phyloP scores from a whole-genome alignment of 768 basidiomycete genomes.

The Naganishia friedmannii region DNA sequence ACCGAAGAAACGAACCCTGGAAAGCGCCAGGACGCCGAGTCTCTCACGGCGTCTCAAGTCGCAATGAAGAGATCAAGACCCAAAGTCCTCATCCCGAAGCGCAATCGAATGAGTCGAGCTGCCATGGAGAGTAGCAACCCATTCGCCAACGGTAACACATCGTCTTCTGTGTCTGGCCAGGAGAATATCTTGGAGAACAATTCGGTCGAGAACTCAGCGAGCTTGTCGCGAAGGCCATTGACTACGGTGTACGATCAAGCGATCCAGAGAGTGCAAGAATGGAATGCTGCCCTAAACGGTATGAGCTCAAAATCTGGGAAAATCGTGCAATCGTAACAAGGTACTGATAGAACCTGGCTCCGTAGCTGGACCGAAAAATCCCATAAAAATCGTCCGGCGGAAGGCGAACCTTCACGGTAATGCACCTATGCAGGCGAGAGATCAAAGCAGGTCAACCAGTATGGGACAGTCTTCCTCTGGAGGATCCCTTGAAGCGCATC shows the following conservation, averaged over 20 bases:
- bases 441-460: not conserved
- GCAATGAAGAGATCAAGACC: slow-evolving; percentile 52
- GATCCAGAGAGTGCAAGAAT: slow-evolving; percentile 91
- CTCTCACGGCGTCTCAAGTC: slow-evolving; percentile 11
- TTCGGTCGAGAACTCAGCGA: slow-evolving; percentile 26
- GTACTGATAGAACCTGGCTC: not conserved
- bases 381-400: slow-evolving; percentile 40
- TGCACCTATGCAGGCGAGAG: slow-evolving; percentile 14
- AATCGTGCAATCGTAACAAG: too few species aligned
- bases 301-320: slow-evolving; percentile 37
- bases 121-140: not conserved
- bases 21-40: not conserved
- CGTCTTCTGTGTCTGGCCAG: not conserved
- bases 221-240: slow-evolving; percentile 56
- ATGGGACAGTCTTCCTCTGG: slow-evolving; percentile 40
- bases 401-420: slow-evolving; percentile 32
- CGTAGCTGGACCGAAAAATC: slow-evolving; percentile 23
- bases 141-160: not conserved
- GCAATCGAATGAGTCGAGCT: not conserved
- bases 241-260: slow-evolving; percentile 84
- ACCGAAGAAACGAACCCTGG: not conserved
- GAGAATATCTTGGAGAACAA: too few species aligned
- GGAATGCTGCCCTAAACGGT: slow-evolving; percentile 97
- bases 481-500: slow-evolving; percentile 41
- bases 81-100: slow-evolving; percentile 45